Evolutionary conservation across 805 yeast genomes (phyloP).

Genomic region (Peterozyma xylosa): DNA sequence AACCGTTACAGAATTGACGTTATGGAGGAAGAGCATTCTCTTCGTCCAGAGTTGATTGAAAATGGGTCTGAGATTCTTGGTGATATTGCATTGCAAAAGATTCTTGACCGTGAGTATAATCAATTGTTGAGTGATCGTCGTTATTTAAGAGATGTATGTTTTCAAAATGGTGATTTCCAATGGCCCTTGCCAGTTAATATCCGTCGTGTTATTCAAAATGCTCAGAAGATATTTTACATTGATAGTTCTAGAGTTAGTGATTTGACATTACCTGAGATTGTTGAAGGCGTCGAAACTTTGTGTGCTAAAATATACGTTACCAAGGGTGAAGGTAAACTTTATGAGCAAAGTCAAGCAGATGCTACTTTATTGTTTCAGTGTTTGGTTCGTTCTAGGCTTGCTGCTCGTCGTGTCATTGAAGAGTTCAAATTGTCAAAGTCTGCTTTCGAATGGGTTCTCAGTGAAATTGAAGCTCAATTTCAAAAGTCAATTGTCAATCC

Average conservation of each 20-base stretch:
- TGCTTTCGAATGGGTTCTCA: constrained; percentile 94
- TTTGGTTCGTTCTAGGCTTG: constrained; percentile 84
- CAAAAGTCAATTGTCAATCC: constrained; percentile 89
- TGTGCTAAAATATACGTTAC: constrained; percentile 64
- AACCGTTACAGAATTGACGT: constrained; percentile 81
- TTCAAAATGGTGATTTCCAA: constrained; percentile 87
- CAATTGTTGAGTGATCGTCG: constrained; percentile 74
- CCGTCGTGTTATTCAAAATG: constrained; percentile 93
- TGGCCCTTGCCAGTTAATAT: constrained; percentile 98
- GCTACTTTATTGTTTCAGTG: constrained; percentile 89
- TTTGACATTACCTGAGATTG: constrained; percentile 75
- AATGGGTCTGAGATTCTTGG: constrained; percentile 89
- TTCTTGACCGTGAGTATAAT: constrained; percentile 76
- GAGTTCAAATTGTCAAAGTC: constrained; percentile 78
- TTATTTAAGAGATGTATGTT: constrained; percentile 71
- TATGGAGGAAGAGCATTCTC: constrained; percentile 57
- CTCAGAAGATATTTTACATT: constrained; percentile 93
- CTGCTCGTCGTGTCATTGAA: constrained; percentile 84
- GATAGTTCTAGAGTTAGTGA: constrained; percentile 90
- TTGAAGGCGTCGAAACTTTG: constrained; percentile 61
- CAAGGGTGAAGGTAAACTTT: constrained; percentile 71
- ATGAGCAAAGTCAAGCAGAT: constrained; percentile 83
- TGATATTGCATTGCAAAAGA: constrained; percentile 72
- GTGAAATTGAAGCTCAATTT: constrained; percentile 91
- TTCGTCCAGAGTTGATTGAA: constrained; percentile 72